Conservation (phyloP, 1,284 basidiomycete genomes). For the Ceratobasidium sp. region DNA sequence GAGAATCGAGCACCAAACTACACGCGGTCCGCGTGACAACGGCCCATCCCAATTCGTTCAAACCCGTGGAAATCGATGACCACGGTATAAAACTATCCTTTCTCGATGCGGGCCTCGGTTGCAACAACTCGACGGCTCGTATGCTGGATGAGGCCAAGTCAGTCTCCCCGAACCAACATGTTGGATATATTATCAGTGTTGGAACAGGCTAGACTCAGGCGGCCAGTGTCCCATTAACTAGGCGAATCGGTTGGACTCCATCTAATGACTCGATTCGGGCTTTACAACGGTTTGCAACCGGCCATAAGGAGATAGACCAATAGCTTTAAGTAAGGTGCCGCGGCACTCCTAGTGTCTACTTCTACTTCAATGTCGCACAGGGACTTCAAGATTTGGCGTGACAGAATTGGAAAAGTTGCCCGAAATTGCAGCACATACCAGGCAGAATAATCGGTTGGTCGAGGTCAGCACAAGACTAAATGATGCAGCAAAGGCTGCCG, state of each 20-base stretch:
- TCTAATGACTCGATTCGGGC: not conserved
- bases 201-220: slow-evolving; percentile 3
- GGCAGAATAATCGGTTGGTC: not conserved
- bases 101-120: not conserved
- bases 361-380: slow-evolving; percentile 28
- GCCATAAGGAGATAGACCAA: not conserved
- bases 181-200: slow-evolving; percentile 3
- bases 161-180: not conserved
- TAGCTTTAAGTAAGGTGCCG: not conserved
- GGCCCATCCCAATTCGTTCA: slow-evolving; percentile 13
- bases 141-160: slow-evolving; percentile 12
- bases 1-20: slow-evolving; percentile 11
- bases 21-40: slow-evolving; percentile 24
- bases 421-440: not conserved
- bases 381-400: not conserved
- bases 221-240: not conserved
- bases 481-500: not conserved
- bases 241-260: not conserved
- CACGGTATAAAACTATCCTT: not conserved
- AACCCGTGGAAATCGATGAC: not conserved
- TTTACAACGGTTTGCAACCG: not conserved
- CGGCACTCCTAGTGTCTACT: not conserved
- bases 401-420: not conserved
- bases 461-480: not conserved
- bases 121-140: slow-evolving; percentile 8